phyloP scores from a whole-genome alignment of 495 filamentous ascomycete species.

The Haplographium delicatum region DNA sequence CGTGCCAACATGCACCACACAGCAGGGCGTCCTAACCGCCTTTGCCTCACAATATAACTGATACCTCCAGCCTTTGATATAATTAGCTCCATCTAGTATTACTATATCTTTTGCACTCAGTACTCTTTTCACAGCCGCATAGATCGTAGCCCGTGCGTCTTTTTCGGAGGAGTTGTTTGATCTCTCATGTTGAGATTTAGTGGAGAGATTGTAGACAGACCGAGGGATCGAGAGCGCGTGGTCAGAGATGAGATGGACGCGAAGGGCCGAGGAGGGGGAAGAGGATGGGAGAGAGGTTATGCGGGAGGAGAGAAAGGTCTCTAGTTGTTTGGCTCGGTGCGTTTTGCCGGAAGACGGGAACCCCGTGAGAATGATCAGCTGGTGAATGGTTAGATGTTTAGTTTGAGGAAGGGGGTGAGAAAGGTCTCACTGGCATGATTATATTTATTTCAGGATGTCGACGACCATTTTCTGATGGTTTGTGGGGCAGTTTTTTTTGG shows the following conservation, averaged over 20 bases:
- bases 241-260: conserved; percentile 65
- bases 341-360: conserved; percentile 92
- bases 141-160: conserved; percentile 80
- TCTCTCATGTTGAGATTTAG: conserved; percentile 40
- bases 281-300: conserved; percentile 34
- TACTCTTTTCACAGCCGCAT: conserved; percentile 78
- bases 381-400: not conserved
- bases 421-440: not conserved
- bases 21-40: conserved; percentile 73
- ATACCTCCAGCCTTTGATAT: conserved; percentile 97
- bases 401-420: not conserved
- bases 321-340: conserved; percentile 74
- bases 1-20: conserved; percentile 82
- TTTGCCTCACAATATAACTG: conserved; percentile 95
- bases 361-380: conserved; percentile 93
- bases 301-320: conserved; percentile 53
- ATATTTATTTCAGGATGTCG: not conserved
- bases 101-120: conserved; percentile 78
- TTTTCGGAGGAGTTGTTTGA: conserved; percentile 70
- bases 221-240: conserved; percentile 57
- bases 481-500: too few relatives aligned
- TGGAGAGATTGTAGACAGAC: conserved; percentile 55
- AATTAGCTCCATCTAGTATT: conserved; percentile 85
- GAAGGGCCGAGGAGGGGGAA: conserved; percentile 38
- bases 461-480: too few relatives aligned